A percentile compares a stretch with the other conserved stretches of the same genome.
phyloP scores from a whole-genome alignment of 345 rosid species.

The Linum trigynum region DNA sequence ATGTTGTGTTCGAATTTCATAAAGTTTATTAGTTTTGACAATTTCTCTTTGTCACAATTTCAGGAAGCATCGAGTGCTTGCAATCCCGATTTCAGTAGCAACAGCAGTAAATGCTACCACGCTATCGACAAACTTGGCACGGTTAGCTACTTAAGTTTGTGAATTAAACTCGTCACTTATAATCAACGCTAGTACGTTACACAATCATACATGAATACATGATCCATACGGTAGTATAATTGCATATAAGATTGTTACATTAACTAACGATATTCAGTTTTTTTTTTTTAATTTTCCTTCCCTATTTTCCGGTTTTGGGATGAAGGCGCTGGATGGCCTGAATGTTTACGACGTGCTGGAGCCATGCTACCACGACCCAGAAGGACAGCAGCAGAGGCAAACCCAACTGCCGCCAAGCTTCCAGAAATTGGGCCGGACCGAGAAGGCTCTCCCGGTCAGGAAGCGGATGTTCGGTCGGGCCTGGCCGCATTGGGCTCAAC shows the following conservation, averaged over 20 bases:
- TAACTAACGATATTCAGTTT: too few relatives aligned
- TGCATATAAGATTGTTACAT: background rate
- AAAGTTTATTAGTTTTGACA: background rate
- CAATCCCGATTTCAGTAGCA: conserved; percentile 21
- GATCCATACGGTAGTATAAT: background rate
- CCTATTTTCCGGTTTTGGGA: background rate
- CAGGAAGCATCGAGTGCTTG: conserved; percentile 31
- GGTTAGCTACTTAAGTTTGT: conserved; percentile 17
- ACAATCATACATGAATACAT: background rate
- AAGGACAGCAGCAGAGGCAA: background rate
- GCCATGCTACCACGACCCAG: conserved; percentile 36
- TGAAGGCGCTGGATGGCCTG: conserved; percentile 26
- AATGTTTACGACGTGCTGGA: conserved; percentile 43
- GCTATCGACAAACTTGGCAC: conserved; percentile 13
- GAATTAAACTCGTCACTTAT: background rate
- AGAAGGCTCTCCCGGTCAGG: conserved; percentile 28
- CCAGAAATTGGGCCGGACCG: conserved; percentile 25
- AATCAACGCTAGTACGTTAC: too few relatives aligned
- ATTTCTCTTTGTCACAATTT: background rate
- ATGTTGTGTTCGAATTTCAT: too few relatives aligned
- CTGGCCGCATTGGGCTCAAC: conserved; percentile 29
- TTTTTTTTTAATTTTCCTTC: too few relatives aligned
- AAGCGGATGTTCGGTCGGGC: conserved; percentile 41
- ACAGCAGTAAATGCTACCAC: conserved; percentile 8
- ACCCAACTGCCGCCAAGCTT: conserved; percentile 32